These are phyloP conservation scores for Boletus speciosus DNA, from an alignment of 768 basidiomycete species.

Conservation along the genomic window DNA sequence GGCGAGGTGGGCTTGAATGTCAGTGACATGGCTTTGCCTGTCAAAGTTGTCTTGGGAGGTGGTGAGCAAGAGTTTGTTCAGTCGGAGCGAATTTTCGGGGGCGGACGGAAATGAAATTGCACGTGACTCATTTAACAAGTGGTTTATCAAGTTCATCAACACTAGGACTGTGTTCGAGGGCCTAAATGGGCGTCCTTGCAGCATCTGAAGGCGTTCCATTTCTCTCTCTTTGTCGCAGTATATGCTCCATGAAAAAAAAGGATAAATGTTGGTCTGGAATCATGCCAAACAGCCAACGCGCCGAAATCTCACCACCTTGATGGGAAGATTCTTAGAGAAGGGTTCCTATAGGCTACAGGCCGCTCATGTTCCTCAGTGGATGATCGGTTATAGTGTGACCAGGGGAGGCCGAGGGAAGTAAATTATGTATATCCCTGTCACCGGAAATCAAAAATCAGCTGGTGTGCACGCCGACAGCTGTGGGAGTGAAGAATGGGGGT, in stretches of 20 bases:
- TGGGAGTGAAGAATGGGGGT: constrained; percentile 15
- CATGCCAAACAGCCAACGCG: not conserved
- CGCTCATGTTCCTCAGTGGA: not conserved
- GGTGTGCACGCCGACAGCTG: constrained; percentile 4
- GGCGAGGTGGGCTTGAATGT: constrained; percentile 39
- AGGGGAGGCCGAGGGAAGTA: not conserved
- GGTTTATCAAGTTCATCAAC: no score
- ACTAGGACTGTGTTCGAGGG: no score
- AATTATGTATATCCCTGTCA: not conserved
- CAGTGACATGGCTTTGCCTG: constrained; percentile 39
- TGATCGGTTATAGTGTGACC: constrained; percentile 2
- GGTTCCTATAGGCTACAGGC: not conserved
- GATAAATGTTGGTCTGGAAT: not conserved
- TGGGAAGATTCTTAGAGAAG: not conserved
- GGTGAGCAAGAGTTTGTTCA: not conserved
- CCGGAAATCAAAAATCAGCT: constrained; percentile 1
- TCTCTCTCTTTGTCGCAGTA: not conserved
- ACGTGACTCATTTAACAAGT: constrained; percentile 13
- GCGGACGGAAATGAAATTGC: constrained; percentile 12
- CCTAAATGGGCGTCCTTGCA: no score
- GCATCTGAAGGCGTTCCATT: not conserved
- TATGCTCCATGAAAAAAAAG: not conserved
- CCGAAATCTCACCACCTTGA: not conserved
- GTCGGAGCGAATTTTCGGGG: constrained; percentile 4
- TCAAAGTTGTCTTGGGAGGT: not conserved